A percentile compares a stretch with the other conserved stretches of the same genome.
Conservation (phyloP, 371 early-diverging fungal species). For the Mortierella sp. region DNA sequence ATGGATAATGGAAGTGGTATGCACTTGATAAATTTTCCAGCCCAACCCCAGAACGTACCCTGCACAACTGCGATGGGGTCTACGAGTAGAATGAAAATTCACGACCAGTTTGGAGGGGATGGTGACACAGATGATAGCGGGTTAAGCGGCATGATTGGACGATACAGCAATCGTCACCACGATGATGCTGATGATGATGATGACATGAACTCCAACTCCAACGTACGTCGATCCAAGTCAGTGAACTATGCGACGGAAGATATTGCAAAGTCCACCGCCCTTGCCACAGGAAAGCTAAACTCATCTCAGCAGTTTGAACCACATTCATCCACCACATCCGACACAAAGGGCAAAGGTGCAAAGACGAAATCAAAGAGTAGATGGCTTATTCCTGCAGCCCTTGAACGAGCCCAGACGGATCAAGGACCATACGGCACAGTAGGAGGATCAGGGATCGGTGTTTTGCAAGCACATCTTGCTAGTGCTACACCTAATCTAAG, state of each 20-base stretch:
- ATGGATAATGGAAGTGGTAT: conserved; percentile 1
- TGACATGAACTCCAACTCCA: not conserved
- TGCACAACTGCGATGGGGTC: not conserved
- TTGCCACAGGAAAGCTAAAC: not conserved
- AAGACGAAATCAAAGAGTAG: conserved; percentile 29
- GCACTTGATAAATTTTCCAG: conserved; percentile 3
- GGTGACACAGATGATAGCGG: conserved; percentile 44
- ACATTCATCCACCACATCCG: not conserved
- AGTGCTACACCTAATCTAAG: conserved; percentile 10
- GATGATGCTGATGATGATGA: conserved; percentile 36
- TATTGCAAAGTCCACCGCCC: not conserved
- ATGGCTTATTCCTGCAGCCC: conserved; percentile 13
- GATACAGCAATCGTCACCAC: conserved; percentile 25
- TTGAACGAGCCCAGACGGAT: conserved; percentile 44
- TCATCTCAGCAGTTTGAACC: not conserved
- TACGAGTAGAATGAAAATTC: conserved; percentile 1
- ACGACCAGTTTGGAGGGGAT: conserved; percentile 24
- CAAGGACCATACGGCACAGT: conserved; percentile 3
- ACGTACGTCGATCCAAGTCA: not conserved
- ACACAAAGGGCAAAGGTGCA: conserved; percentile 22
- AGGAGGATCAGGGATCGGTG: not conserved
- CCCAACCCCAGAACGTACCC: conserved; percentile 31
- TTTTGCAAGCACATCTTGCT: conserved; percentile 17
- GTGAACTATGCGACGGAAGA: not conserved
- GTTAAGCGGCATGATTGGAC: conserved; percentile 37